These are phyloP conservation scores for Aspergillus sergii DNA, from an alignment of 2,329 filamentous ascomycete species.

Conservation along the genomic window DNA sequence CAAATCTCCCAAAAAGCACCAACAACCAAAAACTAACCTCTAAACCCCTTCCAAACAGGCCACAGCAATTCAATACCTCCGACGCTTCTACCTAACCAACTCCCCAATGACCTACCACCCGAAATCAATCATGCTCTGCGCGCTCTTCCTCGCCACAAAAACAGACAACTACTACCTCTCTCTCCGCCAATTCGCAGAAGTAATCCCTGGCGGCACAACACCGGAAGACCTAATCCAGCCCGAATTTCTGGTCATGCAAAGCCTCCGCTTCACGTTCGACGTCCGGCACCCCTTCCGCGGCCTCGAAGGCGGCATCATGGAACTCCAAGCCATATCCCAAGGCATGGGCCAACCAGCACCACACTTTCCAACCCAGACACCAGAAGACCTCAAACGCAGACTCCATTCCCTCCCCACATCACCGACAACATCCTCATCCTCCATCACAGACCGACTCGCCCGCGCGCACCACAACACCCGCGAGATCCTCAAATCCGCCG, in stretches of 20 bases:
- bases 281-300: slow-evolving; percentile 88
- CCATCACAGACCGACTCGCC: slow-evolving; percentile 51
- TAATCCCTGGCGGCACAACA: slow-evolving; percentile 70
- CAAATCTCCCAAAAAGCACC: background rate
- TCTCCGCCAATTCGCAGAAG: slow-evolving; percentile 66
- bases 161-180: slow-evolving; percentile 81
- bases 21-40: background rate
- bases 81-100: slow-evolving; percentile 94
- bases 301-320: slow-evolving; percentile 82
- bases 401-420: slow-evolving; percentile 35
- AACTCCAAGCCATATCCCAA: slow-evolving; percentile 69
- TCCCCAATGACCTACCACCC: slow-evolving; percentile 96
- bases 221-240: slow-evolving; percentile 84
- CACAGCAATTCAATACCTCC: slow-evolving; percentile 85
- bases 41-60: slow-evolving; percentile 48
- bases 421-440: slow-evolving; percentile 25
- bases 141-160: slow-evolving; percentile 91
- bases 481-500: slow-evolving; percentile 74
- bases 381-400: slow-evolving; percentile 33
- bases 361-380: slow-evolving; percentile 32
- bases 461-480: slow-evolving; percentile 73
- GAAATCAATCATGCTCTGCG: slow-evolving; percentile 83
- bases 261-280: slow-evolving; percentile 89
- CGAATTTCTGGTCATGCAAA: slow-evolving; percentile 91
- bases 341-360: slow-evolving; percentile 53